A percentile compares a stretch with the other conserved stretches of the same genome.
Evolutionary conservation across 2,329 filamentous ascomycete genomes (phyloP).

Genomic region (Pyrenophora graminea): DNA sequence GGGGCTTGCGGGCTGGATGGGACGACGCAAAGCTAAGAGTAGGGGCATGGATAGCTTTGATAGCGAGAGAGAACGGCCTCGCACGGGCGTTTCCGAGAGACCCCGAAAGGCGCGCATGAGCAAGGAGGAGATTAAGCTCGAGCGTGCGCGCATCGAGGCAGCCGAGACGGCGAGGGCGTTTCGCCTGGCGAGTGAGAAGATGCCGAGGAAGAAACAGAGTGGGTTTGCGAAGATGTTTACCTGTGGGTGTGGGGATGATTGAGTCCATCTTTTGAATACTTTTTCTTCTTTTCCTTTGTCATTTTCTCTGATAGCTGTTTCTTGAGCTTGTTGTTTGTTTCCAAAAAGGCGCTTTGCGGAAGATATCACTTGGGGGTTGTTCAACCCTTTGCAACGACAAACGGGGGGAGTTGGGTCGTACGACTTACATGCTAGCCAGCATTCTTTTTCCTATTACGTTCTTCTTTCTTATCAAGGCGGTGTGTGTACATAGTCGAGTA

Average conservation of each 20-base stretch:
- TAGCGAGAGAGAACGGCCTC: constrained; percentile 8
- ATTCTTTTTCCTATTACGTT: neutral
- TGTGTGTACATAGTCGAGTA: no score
- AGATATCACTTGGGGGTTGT: no score
- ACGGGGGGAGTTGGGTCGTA: no score
- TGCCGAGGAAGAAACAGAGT: constrained; percentile 24
- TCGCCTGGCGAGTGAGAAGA: constrained; percentile 4
- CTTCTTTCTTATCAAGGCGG: no score
- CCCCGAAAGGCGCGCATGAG: neutral
- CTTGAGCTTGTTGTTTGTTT: neutral
- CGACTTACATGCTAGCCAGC: no score
- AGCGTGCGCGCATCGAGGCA: constrained; percentile 2
- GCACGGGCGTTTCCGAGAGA: neutral
- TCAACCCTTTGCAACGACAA: no score
- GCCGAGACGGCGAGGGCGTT: constrained; percentile 4
- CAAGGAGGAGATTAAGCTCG: constrained; percentile 10
- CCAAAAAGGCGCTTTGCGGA: no score
- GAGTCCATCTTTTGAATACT: neutral
- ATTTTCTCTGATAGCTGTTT: neutral
- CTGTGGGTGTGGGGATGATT: constrained; percentile 32
- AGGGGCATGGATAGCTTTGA: constrained; percentile 22
- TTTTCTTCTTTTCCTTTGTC: neutral
- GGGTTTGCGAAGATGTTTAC: constrained; percentile 41
- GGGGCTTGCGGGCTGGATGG: constrained; percentile 34
- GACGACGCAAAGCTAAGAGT: constrained; percentile 13